Conservation (phyloP, 768 basidiomycete genomes). For the Chalciporus sphaerocephalus region DNA sequence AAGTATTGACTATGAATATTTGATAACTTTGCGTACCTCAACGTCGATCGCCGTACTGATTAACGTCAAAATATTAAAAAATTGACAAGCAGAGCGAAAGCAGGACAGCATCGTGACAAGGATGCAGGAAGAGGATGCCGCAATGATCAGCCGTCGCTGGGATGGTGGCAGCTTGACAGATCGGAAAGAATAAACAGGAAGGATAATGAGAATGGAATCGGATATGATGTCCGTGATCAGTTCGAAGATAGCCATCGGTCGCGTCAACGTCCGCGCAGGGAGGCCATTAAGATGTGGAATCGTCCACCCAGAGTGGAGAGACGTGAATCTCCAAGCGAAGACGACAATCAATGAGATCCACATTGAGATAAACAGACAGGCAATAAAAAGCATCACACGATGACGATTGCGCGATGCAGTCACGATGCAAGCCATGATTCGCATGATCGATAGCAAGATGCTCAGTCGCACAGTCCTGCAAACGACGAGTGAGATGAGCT, state of each 20-base stretch:
- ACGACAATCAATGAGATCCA: constrained; percentile 8
- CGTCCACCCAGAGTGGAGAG: not conserved
- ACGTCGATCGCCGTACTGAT: constrained; percentile 9
- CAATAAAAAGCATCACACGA: constrained; percentile 2
- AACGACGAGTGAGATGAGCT: not conserved
- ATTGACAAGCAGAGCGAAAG: constrained; percentile 7
- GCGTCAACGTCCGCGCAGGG: not conserved
- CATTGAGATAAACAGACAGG: constrained; percentile 9
- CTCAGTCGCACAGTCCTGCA: constrained; percentile 15
- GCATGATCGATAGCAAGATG: constrained; percentile 12
- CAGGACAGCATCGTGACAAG: constrained; percentile 3
- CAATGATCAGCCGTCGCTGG: constrained; percentile 7
- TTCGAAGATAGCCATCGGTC: constrained; percentile 9
- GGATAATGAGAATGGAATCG: constrained; percentile 9
- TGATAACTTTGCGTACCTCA: constrained; percentile 7
- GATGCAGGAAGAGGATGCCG: constrained; percentile 7
- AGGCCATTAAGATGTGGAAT: not conserved
- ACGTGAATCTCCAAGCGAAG: constrained; percentile 2
- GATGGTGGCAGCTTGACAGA: constrained; percentile 2
- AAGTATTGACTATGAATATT: too few species aligned
- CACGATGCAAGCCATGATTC: constrained; percentile 6
- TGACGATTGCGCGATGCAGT: constrained; percentile 6
- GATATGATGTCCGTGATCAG: constrained; percentile 19
- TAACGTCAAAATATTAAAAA: constrained; percentile 2
- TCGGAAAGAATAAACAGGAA: constrained; percentile 8